Conservation (phyloP, 139 green algal genomes). For the Gonium pectorale region DNA sequence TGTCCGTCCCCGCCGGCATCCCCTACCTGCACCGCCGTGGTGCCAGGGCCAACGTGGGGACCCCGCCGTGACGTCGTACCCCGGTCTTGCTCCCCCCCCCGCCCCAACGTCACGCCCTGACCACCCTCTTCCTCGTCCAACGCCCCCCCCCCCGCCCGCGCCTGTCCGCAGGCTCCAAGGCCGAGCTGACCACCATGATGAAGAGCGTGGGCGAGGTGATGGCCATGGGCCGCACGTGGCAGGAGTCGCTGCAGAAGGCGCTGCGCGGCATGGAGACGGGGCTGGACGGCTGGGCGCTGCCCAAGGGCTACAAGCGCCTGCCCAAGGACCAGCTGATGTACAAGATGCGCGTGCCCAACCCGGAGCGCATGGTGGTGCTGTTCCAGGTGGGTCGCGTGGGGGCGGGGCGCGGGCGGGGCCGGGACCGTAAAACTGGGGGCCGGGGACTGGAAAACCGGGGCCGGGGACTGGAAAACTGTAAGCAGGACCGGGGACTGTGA, state of each 20-base stretch:
- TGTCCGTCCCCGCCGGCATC: no score
- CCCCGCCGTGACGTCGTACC: no score
- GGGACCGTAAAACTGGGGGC: no score
- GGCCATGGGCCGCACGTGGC: slow-evolving; percentile 97
- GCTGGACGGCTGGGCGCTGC: slow-evolving; percentile 89
- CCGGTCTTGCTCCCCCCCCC: no score
- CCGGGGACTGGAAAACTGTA: no score
- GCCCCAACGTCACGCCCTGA: no score
- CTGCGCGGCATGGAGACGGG: slow-evolving; percentile 94
- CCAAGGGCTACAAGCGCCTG: slow-evolving; percentile 84
- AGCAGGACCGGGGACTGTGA: no score
- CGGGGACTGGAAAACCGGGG: no score
- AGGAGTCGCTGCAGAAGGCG: slow-evolving; percentile 98
- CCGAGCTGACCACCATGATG: slow-evolving; percentile 94
- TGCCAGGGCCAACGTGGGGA: no score
- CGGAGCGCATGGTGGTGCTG: slow-evolving; percentile 88
- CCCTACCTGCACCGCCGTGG: no score
- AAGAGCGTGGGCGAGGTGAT: slow-evolving; percentile 98
- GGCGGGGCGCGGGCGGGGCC: no score
- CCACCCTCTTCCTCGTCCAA: no score
- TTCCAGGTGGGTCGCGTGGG: slow-evolving; percentile 70
- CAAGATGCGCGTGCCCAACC: slow-evolving; percentile 91
- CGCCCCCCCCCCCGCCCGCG: slow-evolving; percentile 1
- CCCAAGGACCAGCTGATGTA: slow-evolving; percentile 84
- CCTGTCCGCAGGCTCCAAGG: slow-evolving; percentile 91